Base-by-base conservation (phyloP, 1,139 yeast genomes). In the Blastobotrys illinoisensis region DNA sequence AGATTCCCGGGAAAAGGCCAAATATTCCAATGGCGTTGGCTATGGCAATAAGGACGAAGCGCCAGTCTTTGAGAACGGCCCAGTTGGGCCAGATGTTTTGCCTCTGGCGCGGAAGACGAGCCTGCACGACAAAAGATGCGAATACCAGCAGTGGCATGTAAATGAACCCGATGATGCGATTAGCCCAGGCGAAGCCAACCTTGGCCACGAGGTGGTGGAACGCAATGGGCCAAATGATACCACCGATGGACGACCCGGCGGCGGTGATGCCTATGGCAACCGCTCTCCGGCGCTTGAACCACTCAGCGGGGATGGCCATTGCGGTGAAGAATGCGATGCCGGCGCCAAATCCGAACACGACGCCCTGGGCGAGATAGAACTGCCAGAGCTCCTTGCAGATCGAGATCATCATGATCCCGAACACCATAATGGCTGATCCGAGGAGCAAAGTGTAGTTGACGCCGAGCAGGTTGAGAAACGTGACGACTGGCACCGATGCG, bases 161-260 rank as follows among this genome's bases (percentile, higher is more conserved):
- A 54, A 77, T 65, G 57, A 79, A 78, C 1, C 78, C 81, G 24
- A 77, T 67, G 7, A 75, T 71, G 43, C 82, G 67, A 61, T 80
- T 81, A 0, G 81, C 75, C 77, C 88, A 72, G 61, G 70, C 69
- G 68, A 76, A 65, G 55, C 86, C 86, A 63, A 81, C 71, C 50
- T 68, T 60, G 26, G 62, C 56, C 48, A 72, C 66, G 44, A 78
- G 60, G 7, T 64, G 63, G 26, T 74, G 67, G n/a, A 75, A 67
- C 2, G 71, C 73, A 55, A 76, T 70, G 1, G 81, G 80, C 73
- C 78, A 78, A 24, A 76, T 73, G 14, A 85, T 76, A 1, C 89
- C 89, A 1, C 88, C 90, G 5, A 78, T 68, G 7, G 86, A 83
- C 1, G 86, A 77, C 0, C 88, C 88, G 1, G 83, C 77, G 0